phyloP scores from a whole-genome alignment of 345 rosid genomes.

The Sonneratia alba region DNA sequence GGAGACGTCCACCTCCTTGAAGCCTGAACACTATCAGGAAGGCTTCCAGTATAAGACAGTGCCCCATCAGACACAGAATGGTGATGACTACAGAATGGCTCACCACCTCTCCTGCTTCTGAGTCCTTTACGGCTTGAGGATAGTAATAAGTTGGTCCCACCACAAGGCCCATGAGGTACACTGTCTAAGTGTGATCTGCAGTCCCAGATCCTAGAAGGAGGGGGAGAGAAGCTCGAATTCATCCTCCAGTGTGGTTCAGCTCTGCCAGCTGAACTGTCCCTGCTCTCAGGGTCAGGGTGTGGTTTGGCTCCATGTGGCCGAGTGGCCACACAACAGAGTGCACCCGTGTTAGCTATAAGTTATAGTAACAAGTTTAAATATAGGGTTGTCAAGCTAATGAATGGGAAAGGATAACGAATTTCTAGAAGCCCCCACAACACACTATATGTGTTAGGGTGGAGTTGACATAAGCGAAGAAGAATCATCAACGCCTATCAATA shows the following conservation, averaged over 20 bases:
- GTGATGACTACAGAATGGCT: conserved; percentile 36
- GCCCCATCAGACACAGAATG: conserved; percentile 65
- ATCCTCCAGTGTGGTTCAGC: conserved; percentile 60
- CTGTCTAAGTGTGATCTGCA: conserved; percentile 50
- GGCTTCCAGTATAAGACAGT: conserved; percentile 48
- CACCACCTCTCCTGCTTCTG: conserved; percentile 43
- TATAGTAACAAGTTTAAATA: conserved; percentile 5
- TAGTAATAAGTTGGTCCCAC: conserved; percentile 29
- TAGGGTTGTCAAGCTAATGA: conserved; percentile 1
- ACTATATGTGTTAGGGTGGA: background rate
- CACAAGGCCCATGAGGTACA: conserved; percentile 26
- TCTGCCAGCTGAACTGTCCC: conserved; percentile 31
- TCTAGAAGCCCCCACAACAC: background rate
- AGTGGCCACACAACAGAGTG: conserved; percentile 90
- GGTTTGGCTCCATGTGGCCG: conserved; percentile 80
- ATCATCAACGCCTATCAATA: background rate
- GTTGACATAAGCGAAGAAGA: too few species aligned
- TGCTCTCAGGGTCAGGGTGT: conserved; percentile 18
- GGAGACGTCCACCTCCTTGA: conserved; percentile 58
- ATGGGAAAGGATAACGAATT: background rate
- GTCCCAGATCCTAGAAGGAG: conserved; percentile 56
- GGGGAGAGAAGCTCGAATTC: conserved; percentile 76
- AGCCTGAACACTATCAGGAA: conserved; percentile 39
- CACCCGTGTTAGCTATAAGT: conserved; percentile 85
- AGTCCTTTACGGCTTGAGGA: conserved; percentile 38